Conservation (phyloP, 768 basidiomycete genomes). For the Podaxis sp. region DNA sequence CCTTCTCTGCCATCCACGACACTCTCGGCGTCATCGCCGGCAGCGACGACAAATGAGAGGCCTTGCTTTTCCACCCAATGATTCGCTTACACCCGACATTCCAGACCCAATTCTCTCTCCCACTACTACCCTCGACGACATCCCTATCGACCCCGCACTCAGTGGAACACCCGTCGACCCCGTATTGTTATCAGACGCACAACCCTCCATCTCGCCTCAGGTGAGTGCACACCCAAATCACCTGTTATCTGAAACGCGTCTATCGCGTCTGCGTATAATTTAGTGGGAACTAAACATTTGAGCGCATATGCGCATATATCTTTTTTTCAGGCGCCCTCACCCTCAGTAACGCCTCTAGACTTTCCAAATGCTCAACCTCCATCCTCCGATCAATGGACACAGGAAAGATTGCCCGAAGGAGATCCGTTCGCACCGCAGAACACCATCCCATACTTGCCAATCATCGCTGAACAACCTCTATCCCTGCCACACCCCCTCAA, state of each 20-base stretch:
- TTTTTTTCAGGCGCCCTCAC: constrained; percentile 6
- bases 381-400: constrained; percentile 50
- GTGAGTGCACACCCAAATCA: constrained; percentile 8
- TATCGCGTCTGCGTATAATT: constrained; percentile 53
- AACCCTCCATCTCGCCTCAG: constrained; percentile 20
- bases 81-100: constrained; percentile 51
- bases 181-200: constrained; percentile 36
- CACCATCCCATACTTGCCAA: constrained; percentile 49
- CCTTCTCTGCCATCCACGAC: constrained; percentile 14
- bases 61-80: constrained; percentile 53
- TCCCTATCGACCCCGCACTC: constrained; percentile 83
- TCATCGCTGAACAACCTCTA: constrained; percentile 36
- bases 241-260: constrained; percentile 47
- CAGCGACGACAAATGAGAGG: constrained; percentile 50
- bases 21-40: constrained; percentile 12
- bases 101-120: constrained; percentile 64
- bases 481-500: constrained; percentile 37
- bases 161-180: constrained; percentile 54
- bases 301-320: not conserved
- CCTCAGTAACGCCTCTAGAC: not conserved
- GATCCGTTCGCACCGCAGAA: constrained; percentile 79
- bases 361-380: not conserved
- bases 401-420: constrained; percentile 64
- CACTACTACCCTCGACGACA: constrained; percentile 57
- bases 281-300: constrained; percentile 11